phyloP scores from a whole-genome alignment of 1,284 basidiomycete species.

The Cutaneotrichosporon arboriforme region DNA sequence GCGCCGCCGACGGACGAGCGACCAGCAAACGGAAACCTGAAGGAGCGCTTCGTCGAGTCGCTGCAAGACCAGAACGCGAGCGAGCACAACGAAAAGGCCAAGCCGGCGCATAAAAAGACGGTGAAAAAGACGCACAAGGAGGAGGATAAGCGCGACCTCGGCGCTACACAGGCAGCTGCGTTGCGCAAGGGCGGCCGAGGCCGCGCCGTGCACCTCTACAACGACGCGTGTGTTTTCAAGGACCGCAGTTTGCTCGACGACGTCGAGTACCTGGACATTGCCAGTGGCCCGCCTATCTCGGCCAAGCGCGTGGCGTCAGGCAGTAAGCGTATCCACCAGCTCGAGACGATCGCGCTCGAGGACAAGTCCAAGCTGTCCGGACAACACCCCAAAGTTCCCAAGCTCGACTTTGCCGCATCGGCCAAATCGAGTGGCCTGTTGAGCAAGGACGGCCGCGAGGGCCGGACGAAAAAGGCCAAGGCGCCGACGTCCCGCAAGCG shows the following conservation, averaged over 20 bases:
- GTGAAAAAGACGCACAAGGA: constrained; percentile 9
- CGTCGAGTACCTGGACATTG: constrained; percentile 51
- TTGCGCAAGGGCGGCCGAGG: constrained; percentile 51
- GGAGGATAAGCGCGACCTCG: constrained; percentile 20
- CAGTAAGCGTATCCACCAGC: constrained; percentile 43
- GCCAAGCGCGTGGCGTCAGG: constrained; percentile 34
- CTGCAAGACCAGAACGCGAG: constrained; percentile 28
- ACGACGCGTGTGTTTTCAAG: constrained; percentile 50
- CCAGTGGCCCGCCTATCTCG: constrained; percentile 48
- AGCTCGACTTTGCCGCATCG: constrained; percentile 41
- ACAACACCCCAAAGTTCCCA: constrained; percentile 36
- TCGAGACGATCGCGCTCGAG: constrained; percentile 48
- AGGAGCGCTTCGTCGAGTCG: constrained; percentile 53
- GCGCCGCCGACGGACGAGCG: constrained; percentile 5
- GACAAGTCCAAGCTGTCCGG: constrained; percentile 46
- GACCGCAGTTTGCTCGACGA: constrained; percentile 48
- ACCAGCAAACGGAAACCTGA: constrained; percentile 26
- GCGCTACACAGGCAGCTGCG: constrained; percentile 39
- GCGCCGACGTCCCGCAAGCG: constrained; percentile 4
- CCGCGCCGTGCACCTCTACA: constrained; percentile 48
- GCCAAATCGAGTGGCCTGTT: constrained; percentile 36
- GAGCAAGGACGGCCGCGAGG: constrained; percentile 25
- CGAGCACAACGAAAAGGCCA: constrained; percentile 7
- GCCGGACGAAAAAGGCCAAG: constrained; percentile 24
- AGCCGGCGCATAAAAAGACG: constrained; percentile 13